Evolutionary conservation across 192 early-diverging fungal genomes (phyloP), one percentile per base, ranked within the genome.

Genomic region (Pilobolus umbonatus): DNA sequence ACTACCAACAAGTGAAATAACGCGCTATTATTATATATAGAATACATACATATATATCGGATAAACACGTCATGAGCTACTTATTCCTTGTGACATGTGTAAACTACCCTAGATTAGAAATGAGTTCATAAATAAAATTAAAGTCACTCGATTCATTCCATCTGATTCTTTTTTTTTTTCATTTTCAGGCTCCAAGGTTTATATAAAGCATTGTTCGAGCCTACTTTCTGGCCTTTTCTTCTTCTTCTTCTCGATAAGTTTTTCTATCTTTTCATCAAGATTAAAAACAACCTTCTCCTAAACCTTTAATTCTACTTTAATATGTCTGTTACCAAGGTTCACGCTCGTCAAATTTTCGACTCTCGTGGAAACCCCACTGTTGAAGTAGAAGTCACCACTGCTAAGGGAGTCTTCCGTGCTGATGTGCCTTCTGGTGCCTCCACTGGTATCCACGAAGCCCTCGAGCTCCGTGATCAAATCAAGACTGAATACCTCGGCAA

Each of bases 321-420:
- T 30, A 53, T 53, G 51, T 28, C 51, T 15, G 21, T 53, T 34
- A 29, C 29, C 19, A 53, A 53, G 21, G 51, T 53, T 36, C 55
- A 57, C 24, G 42, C 56, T 45, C 88, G 96, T 74, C 95, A 96
- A 79, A 98, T 98, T 80, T 97, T 93, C 69, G 96, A 98, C 81
- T 98, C 96, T 43, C 88, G 96, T 64, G 96, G 96, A 64, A 97
- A 97, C 87, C 96, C 96, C 62, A 98, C 96, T 56, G 87, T 98
- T 58, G 93, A 98, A 79, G 96, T 97, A 35, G 96, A 98, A 55
- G 79, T 98, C 76, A 92, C 88, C 62, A 98, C 96, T 64, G 81
- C 80, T 50, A 85, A 93, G 78, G 95, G 95, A 67, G 74, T 90
- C 57, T 98, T 98, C 89, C 91, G 92, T 60, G 93, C 95, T 38